Percentiles rank a stretch among this genome's conserved stretches.
Evolutionary conservation across 176 grass and related monocot genomes (phyloP).

Genomic region (Tillandsia fasciculata): DNA sequence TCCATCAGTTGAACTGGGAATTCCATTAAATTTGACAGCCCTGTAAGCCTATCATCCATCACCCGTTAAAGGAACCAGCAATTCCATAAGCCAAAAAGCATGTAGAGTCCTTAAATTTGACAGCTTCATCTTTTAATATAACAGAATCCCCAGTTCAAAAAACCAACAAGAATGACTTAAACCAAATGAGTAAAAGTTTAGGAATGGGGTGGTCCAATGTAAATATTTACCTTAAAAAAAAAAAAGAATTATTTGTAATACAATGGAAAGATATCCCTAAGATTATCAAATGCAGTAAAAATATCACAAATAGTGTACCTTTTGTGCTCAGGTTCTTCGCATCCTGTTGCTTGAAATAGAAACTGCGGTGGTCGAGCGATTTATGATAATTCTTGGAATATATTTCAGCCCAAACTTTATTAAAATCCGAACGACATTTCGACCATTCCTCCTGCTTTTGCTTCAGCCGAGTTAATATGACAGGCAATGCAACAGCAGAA

Average conservation of each 20-base stretch:
- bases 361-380: conserved; percentile 96
- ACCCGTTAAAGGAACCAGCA: too few relatives aligned
- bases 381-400: conserved; percentile 98
- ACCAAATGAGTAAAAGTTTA: too few relatives aligned
- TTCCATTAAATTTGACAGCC: too few relatives aligned
- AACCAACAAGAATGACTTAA: too few relatives aligned
- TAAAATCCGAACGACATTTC: conserved; percentile 83
- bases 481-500: conserved; percentile 68
- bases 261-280: not conserved
- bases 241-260: not conserved
- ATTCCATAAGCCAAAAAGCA: too few relatives aligned
- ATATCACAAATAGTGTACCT: conserved; percentile 34
- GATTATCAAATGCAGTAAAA: not conserved
- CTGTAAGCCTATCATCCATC: too few relatives aligned
- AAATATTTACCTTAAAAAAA: not conserved
- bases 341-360: conserved; percentile 99
- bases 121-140: too few relatives aligned
- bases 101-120: too few relatives aligned
- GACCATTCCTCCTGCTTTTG: conserved; percentile 96
- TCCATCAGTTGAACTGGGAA: too few relatives aligned
- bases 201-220: too few relatives aligned
- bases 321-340: conserved; percentile 89
- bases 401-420: conserved; percentile 96
- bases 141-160: too few relatives aligned
- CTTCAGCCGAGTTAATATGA: conserved; percentile 75